These are phyloP conservation scores for Fragaria ananassa DNA, from an alignment of 306 rosid species.

Conservation along the genomic window DNA sequence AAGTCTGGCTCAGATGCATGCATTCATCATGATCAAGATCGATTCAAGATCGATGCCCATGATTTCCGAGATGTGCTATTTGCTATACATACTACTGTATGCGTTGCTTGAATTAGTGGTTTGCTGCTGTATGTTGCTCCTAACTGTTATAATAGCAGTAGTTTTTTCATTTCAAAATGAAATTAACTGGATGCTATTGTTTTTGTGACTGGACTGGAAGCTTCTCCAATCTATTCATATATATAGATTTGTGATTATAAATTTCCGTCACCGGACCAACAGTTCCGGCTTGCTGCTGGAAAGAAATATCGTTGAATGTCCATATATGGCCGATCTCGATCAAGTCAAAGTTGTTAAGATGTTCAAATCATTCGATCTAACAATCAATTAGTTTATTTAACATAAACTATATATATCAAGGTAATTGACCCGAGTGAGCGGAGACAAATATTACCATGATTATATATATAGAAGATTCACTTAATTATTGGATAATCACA, in stretches of 20 bases:
- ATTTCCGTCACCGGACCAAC: not conserved
- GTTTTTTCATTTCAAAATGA: not conserved
- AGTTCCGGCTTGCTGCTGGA: not conserved
- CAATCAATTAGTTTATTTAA: too few species aligned
- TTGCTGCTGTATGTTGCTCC: not conserved
- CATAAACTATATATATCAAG: too few species aligned
- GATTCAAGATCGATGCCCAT: constrained; percentile 11
- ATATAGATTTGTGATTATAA: too few species aligned
- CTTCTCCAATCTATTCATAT: too few species aligned
- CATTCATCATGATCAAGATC: not conserved
- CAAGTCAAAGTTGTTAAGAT: not conserved
- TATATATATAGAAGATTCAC: too few species aligned
- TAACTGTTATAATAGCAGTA: not conserved
- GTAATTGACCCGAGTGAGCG: not conserved
- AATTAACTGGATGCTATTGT: not conserved
- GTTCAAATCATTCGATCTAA: not conserved
- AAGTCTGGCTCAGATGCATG: not conserved
- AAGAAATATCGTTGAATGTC: not conserved
- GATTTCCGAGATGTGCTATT: constrained; percentile 17
- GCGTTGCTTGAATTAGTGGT: not conserved
- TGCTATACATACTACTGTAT: not conserved
- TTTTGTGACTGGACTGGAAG: too few species aligned
- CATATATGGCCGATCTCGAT: too few species aligned
- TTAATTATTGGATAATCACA: not conserved
- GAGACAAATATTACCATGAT: not conserved